A percentile compares a stretch with the other conserved stretches of the same genome.
Evolutionary conservation across 176 grass and related monocot species (phyloP).

Genomic region (Zea luxurians): DNA sequence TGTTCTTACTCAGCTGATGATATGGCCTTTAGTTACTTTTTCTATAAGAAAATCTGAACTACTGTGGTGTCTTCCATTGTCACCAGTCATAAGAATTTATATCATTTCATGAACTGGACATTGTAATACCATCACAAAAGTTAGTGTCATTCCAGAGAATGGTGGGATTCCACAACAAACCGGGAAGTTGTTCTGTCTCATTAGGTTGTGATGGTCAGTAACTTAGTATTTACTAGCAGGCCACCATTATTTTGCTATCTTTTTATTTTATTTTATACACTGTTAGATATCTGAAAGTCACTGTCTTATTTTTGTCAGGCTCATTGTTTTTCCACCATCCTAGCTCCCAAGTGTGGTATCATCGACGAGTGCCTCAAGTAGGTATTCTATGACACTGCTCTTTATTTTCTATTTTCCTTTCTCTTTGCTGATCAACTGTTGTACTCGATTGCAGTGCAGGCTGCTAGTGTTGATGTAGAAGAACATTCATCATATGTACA

Average conservation of each 20-base stretch:
- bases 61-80: constrained; percentile 41
- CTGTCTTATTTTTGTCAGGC: constrained; percentile 59
- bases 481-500: too few relatives aligned
- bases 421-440: too few relatives aligned
- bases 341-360: too few relatives aligned
- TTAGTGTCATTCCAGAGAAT: constrained; percentile 47
- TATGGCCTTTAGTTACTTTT: neutral
- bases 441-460: too few relatives aligned
- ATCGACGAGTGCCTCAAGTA: too few relatives aligned
- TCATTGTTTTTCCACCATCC: constrained; percentile 53
- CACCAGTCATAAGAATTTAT: constrained; percentile 56
- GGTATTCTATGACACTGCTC: too few relatives aligned
- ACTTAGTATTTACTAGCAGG: constrained; percentile 5
- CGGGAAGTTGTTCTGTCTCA: constrained; percentile 84
- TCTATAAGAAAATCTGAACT: too few relatives aligned
- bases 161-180: constrained; percentile 86
- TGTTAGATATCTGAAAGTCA: constrained; percentile 9
- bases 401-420: too few relatives aligned
- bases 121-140: constrained; percentile 77
- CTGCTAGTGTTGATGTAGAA: too few relatives aligned
- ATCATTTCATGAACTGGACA: constrained; percentile 80
- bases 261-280: neutral
- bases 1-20: neutral
- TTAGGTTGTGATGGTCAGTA: constrained; percentile 92
- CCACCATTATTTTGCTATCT: neutral